Evolutionary conservation across 2,329 filamentous ascomycete genomes (phyloP).

Genomic region (Harringtonia lauricola): DNA sequence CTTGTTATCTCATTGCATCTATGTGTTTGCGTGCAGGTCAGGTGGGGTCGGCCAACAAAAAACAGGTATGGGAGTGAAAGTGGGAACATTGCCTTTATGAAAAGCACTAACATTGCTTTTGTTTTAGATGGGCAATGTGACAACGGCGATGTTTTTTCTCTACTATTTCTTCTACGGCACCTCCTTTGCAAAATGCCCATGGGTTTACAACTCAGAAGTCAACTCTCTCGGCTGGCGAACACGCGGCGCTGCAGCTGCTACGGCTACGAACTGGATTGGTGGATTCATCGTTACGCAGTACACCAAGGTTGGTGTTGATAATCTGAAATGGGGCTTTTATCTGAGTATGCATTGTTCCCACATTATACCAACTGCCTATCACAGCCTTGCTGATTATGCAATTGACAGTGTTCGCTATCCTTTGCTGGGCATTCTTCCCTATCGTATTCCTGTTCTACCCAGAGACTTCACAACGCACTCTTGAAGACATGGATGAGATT

Average conservation of each 20-base stretch:
- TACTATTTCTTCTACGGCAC: conserved; percentile 31
- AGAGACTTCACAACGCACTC: conserved; percentile 32
- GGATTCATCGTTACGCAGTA: conserved; percentile 32
- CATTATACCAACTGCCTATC: no score
- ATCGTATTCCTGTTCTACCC: conserved; percentile 38
- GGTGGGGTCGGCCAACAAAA: not conserved
- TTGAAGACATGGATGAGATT: conserved; percentile 38
- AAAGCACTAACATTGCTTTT: conserved; percentile 8
- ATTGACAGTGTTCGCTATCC: conserved; percentile 13
- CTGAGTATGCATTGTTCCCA: conserved; percentile 24
- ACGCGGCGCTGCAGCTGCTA: conserved; percentile 30
- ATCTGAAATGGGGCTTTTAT: conserved; percentile 30
- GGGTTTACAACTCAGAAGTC: conserved; percentile 31
- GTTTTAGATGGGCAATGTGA: conserved; percentile 26
- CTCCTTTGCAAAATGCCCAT: conserved; percentile 26
- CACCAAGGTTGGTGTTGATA: conserved; percentile 29
- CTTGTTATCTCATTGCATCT: conserved; percentile 23
- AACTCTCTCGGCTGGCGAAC: conserved; percentile 29
- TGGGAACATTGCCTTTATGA: conserved; percentile 4
- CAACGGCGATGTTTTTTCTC: conserved; percentile 30
- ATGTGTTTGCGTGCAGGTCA: conserved; percentile 7
- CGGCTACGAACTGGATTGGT: conserved; percentile 31
- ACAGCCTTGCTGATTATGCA: no score
- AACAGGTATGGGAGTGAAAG: not conserved
- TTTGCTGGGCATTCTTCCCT: conserved; percentile 35